Percentiles rank a stretch among this genome's conserved stretches.
Evolutionary conservation across 208 protist species (phyloP).

Genomic region (Leishmania martiniquensis): DNA sequence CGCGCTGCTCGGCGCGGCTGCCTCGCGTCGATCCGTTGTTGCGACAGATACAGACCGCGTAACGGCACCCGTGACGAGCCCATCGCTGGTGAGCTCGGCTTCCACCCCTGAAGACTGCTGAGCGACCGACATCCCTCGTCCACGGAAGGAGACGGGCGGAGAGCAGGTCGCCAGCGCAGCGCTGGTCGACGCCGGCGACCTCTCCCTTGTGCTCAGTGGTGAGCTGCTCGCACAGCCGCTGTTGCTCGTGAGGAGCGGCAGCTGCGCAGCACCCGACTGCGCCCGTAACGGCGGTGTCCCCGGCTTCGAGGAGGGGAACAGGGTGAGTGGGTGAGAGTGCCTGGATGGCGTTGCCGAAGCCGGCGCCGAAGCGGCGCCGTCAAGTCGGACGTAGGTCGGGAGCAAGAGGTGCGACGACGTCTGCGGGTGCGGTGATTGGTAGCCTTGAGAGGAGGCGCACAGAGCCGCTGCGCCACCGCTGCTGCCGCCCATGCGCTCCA

Average conservation of each 20-base stretch:
- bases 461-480: background rate
- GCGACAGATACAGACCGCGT: background rate
- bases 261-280: background rate
- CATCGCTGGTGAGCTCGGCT: background rate
- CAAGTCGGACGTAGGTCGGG: conserved; percentile 3
- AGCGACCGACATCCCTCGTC: background rate
- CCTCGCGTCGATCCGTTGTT: background rate
- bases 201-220: background rate
- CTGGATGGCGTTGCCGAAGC: background rate
- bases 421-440: background rate
- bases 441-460: background rate
- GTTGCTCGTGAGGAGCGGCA: background rate
- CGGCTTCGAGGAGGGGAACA: conserved; percentile 6
- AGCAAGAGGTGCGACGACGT: conserved; percentile 1
- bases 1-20: background rate
- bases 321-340: background rate
- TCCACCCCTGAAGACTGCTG: background rate
- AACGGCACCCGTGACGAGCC: background rate
- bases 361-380: background rate
- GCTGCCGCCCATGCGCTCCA: conserved; percentile 5
- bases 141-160: background rate
- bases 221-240: background rate
- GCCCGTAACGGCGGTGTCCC: conserved; percentile 2
- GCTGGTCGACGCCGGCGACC: background rate
- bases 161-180: background rate